Evolutionary conservation across 441 rosid species (phyloP).

Genomic region (Croton laevigatus): DNA sequence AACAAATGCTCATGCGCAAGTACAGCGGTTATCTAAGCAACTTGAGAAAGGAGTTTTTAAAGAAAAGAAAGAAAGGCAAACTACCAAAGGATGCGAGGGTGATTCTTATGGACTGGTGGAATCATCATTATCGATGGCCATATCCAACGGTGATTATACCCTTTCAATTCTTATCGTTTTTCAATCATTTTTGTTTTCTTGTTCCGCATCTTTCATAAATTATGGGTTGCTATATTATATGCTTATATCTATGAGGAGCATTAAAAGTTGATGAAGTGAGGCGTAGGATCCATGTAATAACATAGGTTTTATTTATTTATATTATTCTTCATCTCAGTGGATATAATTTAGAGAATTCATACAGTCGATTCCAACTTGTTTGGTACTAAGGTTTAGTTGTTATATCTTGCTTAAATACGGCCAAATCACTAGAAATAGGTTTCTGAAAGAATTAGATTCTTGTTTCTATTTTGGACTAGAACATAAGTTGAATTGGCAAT

Average conservation of each 20-base stretch:
- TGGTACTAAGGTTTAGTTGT: no score
- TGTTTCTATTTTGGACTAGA: no score
- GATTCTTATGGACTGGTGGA: constrained; percentile 65
- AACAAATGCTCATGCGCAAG: constrained; percentile 49
- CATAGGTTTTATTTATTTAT: no score
- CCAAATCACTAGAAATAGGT: not conserved
- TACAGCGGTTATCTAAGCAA: constrained; percentile 53
- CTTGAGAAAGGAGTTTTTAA: constrained; percentile 54
- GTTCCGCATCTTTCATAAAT: not conserved
- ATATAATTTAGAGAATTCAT: no score
- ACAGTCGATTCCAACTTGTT: no score
- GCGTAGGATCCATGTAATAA: no score
- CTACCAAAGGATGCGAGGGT: constrained; percentile 58
- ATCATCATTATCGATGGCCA: constrained; percentile 55
- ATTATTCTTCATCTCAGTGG: no score
- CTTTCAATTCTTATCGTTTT: not conserved
- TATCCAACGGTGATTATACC: constrained; percentile 57
- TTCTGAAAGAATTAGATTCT: not conserved
- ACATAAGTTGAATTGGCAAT: no score
- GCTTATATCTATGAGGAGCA: no score
- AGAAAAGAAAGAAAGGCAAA: constrained; percentile 59
- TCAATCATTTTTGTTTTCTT: not conserved
- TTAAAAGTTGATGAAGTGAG: no score
- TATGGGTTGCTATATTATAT: not conserved
- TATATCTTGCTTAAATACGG: no score